Conservation (phyloP, 306 rosid genomes). For the Vigna angularis region DNA sequence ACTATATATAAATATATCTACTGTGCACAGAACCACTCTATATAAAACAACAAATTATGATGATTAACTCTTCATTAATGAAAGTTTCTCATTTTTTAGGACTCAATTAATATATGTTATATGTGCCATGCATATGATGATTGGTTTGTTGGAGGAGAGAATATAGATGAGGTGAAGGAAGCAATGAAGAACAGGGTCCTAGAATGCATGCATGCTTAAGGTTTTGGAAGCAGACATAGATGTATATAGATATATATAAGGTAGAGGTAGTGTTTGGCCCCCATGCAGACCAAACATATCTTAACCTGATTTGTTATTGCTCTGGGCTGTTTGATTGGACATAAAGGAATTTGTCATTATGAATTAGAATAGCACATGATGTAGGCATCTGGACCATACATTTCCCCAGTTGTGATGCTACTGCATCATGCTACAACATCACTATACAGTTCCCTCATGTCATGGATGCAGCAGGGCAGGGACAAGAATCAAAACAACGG, state of each 20-base stretch:
- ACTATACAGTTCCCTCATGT: slow-evolving; percentile 35
- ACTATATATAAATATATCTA: neutral
- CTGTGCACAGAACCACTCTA: neutral
- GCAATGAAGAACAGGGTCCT: no score
- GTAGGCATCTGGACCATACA: slow-evolving; percentile 37
- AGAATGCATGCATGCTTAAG: neutral
- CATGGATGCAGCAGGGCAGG: slow-evolving; percentile 21
- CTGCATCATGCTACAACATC: slow-evolving; percentile 14
- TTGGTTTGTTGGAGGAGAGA: neutral
- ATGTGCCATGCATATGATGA: neutral
- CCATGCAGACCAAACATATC: slow-evolving; percentile 40
- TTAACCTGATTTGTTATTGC: slow-evolving; percentile 44
- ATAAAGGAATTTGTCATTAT: slow-evolving; percentile 59
- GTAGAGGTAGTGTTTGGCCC: slow-evolving; percentile 26
- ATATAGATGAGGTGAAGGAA: neutral
- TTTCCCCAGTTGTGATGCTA: slow-evolving; percentile 43
- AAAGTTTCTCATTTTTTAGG: slow-evolving; percentile 2
- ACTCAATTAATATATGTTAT: no score
- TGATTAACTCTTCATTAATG: slow-evolving; percentile 3
- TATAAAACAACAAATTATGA: slow-evolving; percentile 25
- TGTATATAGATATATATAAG: neutral
- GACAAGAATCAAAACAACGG: slow-evolving; percentile 55
- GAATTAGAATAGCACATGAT: slow-evolving; percentile 53
- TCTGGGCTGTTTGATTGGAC: slow-evolving; percentile 53
- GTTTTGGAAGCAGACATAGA: neutral